phyloP scores from a whole-genome alignment of 306 rosid species.

The Gastrolobium villosum region DNA sequence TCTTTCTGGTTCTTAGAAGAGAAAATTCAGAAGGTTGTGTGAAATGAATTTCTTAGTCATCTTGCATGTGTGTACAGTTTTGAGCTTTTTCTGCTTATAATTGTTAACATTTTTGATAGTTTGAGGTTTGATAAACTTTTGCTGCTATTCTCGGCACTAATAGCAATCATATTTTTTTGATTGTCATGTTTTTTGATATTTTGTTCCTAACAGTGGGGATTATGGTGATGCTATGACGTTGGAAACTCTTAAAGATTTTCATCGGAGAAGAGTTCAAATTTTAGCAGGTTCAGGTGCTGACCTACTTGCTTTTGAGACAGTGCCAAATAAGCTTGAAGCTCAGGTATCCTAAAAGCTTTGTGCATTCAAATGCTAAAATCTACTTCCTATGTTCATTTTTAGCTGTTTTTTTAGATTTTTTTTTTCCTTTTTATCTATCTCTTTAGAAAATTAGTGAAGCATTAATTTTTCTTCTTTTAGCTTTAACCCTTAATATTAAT shows the following conservation, averaged over 20 bases:
- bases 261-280: conserved; percentile 68
- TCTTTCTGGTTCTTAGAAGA: background rate
- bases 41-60: conserved; percentile 23
- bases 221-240: conserved; percentile 62
- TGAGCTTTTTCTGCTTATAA: conserved; percentile 20
- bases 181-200: conserved; percentile 27
- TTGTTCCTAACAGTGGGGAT: conserved; percentile 54
- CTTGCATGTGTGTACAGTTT: conserved; percentile 12
- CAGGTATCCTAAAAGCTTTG: conserved; percentile 55
- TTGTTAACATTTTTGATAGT: background rate
- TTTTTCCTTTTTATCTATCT: background rate
- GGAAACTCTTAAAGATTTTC: conserved; percentile 60
- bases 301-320: conserved; percentile 69
- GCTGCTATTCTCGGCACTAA: conserved; percentile 18
- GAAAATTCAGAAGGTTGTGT: conserved; percentile 9
- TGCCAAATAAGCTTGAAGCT: conserved; percentile 70
- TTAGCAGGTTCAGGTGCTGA: conserved; percentile 68
- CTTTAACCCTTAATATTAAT: background rate
- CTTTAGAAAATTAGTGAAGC: conserved; percentile 9
- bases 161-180: conserved; percentile 9
- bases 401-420: conserved; percentile 8
- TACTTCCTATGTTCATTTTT: conserved; percentile 10
- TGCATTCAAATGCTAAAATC: conserved; percentile 38
- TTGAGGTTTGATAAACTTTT: conserved; percentile 27
- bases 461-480: background rate